These are phyloP conservation scores for Cavenderia fasciculata DNA, from an alignment of 78 protist genomes.

Conservation along the genomic window DNA sequence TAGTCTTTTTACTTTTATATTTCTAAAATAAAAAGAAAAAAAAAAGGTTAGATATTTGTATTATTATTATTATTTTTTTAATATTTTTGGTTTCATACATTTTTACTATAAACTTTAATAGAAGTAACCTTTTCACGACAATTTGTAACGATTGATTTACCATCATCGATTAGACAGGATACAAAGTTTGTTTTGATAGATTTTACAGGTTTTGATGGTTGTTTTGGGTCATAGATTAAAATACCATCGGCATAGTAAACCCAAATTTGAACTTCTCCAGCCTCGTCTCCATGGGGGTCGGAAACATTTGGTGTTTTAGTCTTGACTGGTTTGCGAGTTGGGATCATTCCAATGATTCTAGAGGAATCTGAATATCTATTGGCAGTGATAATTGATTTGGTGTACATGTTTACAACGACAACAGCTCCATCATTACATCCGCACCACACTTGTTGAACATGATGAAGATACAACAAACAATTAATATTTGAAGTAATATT, in stretches of 20 bases:
- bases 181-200: constrained; percentile 36
- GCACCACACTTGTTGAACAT: constrained; percentile 35
- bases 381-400: neutral
- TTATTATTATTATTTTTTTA: neutral
- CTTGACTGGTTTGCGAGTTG: neutral
- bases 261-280: constrained; percentile 67
- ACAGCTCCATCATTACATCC: constrained; percentile 67
- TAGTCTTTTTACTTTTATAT: constrained; percentile 44
- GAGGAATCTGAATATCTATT: constrained; percentile 8
- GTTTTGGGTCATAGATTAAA: constrained; percentile 29
- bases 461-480: neutral
- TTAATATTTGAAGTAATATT: constrained; percentile 22
- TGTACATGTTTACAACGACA: neutral
- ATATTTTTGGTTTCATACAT: neutral
- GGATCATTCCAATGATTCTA: constrained; percentile 22
- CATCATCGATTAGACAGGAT: constrained; percentile 26
- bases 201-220: constrained; percentile 18
- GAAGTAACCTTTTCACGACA: constrained; percentile 46
- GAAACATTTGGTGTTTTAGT: neutral
- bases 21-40: constrained; percentile 12
- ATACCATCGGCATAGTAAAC: constrained; percentile 57
- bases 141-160: constrained; percentile 15
- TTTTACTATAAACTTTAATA: constrained; percentile 29
- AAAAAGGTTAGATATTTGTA: neutral
- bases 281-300: too few relatives aligned